Base-by-base conservation (phyloP, 1,284 basidiomycete genomes). In the Schizophyllum commune region DNA sequence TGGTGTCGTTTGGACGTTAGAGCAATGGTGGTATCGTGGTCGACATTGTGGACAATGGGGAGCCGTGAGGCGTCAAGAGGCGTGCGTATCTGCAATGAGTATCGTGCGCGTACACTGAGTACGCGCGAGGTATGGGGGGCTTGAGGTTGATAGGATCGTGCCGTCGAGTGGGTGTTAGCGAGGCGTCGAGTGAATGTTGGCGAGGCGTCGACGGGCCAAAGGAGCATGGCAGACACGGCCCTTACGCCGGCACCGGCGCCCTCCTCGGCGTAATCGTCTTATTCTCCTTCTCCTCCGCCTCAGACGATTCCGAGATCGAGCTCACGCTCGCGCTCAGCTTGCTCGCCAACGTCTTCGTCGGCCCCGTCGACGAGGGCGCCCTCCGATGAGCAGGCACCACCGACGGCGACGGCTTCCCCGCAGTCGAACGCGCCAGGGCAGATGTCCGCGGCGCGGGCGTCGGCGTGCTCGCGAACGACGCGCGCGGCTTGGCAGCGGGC, bases 381-480 rank as follows among this genome's bases (percentile, higher is more conserved):
- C 55, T 11, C 27, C 53, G 53, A 11, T 20, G 53, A 4, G 51
- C 51, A 2, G 27, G 53, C 53, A 59, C 47, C n/a, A 62, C 58
- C 8, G 61, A 53, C 7, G 63, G 60, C n/a, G 57, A 17, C 22
- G 62, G 53, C 51, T 66, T 66, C 21, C 53, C 58, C 1, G 60
- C 59, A 1, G 67, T 47, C 39, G 39, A 47, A 8, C 39, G 39
- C 39, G 39, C 39, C 39, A 47, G 62, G 13, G 67, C 69, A 61
- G 67, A 72, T 1, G 71, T 67, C 9, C 68, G 58, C 13, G 70
- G 64, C 17, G 68, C 61, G 19, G 68, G 60, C 53, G 53, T 55
- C 53, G 53, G 53, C 53, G 53, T 55, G 20, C 20, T 13, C 19
- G 52, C 11, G 27, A 32, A 34, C 19, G 53, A 55, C 27, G 27